phyloP scores from a whole-genome alignment of 192 early-diverging fungal genomes.

The Coemansia sp. region DNA sequence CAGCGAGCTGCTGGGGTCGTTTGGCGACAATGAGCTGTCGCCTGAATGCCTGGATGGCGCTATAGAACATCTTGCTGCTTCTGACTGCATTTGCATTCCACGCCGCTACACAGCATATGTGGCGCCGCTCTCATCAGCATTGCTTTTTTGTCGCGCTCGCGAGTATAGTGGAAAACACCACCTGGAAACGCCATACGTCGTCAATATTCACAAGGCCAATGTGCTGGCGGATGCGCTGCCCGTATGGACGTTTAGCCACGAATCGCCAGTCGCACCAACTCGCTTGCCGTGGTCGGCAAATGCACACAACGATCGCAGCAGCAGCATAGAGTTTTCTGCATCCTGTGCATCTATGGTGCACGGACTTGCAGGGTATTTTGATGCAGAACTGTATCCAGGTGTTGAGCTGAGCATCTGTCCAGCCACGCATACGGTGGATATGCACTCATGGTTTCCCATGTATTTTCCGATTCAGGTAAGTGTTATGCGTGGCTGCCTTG shows the following conservation, averaged over 20 bases:
- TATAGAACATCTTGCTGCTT: slow-evolving; percentile 61
- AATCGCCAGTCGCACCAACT: slow-evolving; percentile 9
- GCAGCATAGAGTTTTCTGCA: slow-evolving; percentile 57
- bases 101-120: slow-evolving; percentile 78
- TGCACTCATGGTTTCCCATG: slow-evolving; percentile 99
- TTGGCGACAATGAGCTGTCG: slow-evolving; percentile 99
- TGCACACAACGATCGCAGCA: slow-evolving; percentile 60
- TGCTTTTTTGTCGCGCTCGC: slow-evolving; percentile 72
- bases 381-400: slow-evolving; percentile 83
- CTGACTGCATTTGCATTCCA: slow-evolving; percentile 88
- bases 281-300: neutral
- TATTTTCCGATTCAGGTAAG: slow-evolving; percentile 82
- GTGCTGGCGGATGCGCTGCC: slow-evolving; percentile 66
- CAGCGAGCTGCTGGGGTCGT: slow-evolving; percentile 93
- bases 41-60: slow-evolving; percentile 97
- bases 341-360: slow-evolving; percentile 68
- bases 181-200: slow-evolving; percentile 96
- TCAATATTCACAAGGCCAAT: slow-evolving; percentile 80
- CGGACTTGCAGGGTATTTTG: slow-evolving; percentile 96
- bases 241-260: slow-evolving; percentile 84
- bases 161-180: slow-evolving; percentile 63
- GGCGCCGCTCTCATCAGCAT: slow-evolving; percentile 83
- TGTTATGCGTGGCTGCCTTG: neutral
- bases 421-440: slow-evolving; percentile 79
- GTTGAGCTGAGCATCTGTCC: slow-evolving; percentile 81